Evolutionary conservation across 2,329 filamentous ascomycete genomes (phyloP).

Genomic region (Calonectria multiphialidica): DNA sequence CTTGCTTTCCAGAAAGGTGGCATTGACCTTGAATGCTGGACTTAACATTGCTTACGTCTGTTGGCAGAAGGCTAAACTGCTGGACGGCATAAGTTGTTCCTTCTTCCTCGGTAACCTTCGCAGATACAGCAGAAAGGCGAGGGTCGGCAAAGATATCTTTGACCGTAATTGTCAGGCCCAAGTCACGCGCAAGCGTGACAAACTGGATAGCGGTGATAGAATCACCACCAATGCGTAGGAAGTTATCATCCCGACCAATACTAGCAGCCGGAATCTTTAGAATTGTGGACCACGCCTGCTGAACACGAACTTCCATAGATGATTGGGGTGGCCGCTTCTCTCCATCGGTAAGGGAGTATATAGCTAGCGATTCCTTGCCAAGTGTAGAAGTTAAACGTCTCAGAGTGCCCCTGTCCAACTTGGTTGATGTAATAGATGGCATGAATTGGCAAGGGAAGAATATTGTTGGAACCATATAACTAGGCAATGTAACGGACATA

Average conservation of each 20-base stretch:
- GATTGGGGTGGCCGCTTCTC: background rate
- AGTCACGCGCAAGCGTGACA: background rate
- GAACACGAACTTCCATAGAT: background rate
- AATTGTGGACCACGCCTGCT: background rate
- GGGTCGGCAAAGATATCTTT: background rate
- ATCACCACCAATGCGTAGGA: background rate
- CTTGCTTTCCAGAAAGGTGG: background rate
- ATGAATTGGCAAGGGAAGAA: constrained; percentile 1
- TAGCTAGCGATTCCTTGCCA: background rate
- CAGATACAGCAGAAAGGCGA: background rate
- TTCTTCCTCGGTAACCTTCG: background rate
- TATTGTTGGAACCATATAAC: background rate
- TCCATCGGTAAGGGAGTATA: background rate
- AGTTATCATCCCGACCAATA: background rate
- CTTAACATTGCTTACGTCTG: background rate
- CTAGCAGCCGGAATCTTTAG: background rate
- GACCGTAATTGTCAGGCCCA: background rate
- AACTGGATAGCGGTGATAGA: constrained; percentile 4
- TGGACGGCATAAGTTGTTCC: background rate
- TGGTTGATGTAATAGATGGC: background rate
- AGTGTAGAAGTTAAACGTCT: background rate
- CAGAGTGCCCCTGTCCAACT: background rate
- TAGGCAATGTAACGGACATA: background rate
- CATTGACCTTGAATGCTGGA: background rate
- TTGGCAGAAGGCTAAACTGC: background rate